These are phyloP conservation scores for Starmerella ratchasimensis DNA, from an alignment of 805 yeast genomes.

Conservation along the genomic window DNA sequence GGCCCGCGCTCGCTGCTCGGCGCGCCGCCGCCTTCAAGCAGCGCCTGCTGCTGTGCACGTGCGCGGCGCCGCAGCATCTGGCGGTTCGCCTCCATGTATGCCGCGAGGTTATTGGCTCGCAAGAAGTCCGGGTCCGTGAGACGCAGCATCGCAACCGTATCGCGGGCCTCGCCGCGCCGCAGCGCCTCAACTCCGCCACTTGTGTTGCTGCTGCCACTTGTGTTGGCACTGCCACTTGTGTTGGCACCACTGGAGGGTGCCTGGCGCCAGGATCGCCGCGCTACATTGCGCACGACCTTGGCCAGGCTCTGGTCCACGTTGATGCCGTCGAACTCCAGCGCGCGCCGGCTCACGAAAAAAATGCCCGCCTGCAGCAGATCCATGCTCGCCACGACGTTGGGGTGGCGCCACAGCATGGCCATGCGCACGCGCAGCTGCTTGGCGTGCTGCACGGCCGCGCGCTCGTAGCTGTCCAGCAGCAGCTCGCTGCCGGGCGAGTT, in stretches of 20 bases:
- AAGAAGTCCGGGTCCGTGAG: conserved; percentile 42
- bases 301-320: conserved; percentile 14
- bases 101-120: conserved; percentile 63
- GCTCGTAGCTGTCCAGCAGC: conserved; percentile 59
- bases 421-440: conserved; percentile 67
- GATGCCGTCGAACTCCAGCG: conserved; percentile 36
- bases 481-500: conserved; percentile 16
- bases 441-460: conserved; percentile 52
- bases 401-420: conserved; percentile 80
- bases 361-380: conserved; percentile 62
- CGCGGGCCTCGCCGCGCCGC: conserved; percentile 37
- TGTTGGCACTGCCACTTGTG: no score
- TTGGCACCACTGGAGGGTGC: no score
- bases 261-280: conserved; percentile 87
- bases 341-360: conserved; percentile 44
- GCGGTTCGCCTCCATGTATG: conserved; percentile 83
- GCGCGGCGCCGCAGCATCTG: conserved; percentile 52
- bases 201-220: no score
- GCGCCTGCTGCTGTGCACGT: conserved; percentile 6
- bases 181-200: no score
- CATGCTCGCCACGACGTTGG: conserved; percentile 63
- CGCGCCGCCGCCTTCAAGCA: background rate
- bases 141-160: conserved; percentile 54
- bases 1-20: conserved; percentile 14
- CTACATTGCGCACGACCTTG: conserved; percentile 61